Percentiles rank a stretch among this genome's conserved stretches.
phyloP scores from a whole-genome alignment of 202 grass and related monocot genomes.

The Eragrostis tef region DNA sequence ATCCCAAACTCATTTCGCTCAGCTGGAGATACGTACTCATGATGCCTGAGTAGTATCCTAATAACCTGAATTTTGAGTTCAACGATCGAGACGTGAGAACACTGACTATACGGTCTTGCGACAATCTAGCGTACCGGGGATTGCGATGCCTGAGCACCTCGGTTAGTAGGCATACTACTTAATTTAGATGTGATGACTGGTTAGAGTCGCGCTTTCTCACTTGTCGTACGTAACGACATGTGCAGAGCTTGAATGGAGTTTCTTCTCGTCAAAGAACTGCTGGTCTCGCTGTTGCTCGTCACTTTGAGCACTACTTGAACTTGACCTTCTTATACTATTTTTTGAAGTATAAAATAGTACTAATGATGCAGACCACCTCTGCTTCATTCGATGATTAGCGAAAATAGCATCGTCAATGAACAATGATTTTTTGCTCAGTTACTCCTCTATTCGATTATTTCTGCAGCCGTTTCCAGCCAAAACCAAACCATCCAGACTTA shows the following conservation, averaged over 20 bases:
- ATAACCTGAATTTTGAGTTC: background rate
- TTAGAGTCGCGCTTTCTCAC: background rate
- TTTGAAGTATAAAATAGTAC: background rate
- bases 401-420: background rate
- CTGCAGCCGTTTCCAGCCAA: no score
- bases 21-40: background rate
- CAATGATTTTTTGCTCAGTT: background rate
- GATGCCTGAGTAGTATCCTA: background rate
- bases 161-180: background rate
- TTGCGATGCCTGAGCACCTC: background rate
- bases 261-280: background rate
- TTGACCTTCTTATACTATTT: background rate
- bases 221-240: no score
- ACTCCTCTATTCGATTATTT: background rate
- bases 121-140: background rate
- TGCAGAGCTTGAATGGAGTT: background rate
- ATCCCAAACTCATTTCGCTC: background rate
- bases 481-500: no score
- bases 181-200: background rate
- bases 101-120: background rate
- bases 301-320: background rate
- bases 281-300: background rate
- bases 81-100: slow-evolving; percentile 5
- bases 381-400: background rate
- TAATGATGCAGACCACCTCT: background rate